These are phyloP conservation scores for Monilinia fructicola DNA, from an alignment of 2,329 filamentous ascomycete genomes.

Conservation along the genomic window DNA sequence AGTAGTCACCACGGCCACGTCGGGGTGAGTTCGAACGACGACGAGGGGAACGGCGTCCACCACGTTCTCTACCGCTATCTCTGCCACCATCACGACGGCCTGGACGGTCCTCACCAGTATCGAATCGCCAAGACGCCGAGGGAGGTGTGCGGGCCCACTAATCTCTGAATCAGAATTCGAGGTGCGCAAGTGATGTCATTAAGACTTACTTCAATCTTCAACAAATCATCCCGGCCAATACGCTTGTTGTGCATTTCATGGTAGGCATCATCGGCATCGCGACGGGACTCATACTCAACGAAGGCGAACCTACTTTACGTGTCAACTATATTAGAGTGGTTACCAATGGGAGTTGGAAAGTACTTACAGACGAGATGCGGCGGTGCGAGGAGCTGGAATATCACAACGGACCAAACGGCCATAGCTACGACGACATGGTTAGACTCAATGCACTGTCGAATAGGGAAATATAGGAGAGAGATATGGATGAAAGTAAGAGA, in stretches of 20 bases:
- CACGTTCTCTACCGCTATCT: constrained; percentile 28
- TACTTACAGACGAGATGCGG: constrained; percentile 91
- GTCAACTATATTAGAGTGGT: constrained; percentile 41
- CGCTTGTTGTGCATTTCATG: constrained; percentile 99
- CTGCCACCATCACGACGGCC: constrained; percentile 48
- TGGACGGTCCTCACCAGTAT: constrained; percentile 77
- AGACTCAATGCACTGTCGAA: constrained; percentile 30
- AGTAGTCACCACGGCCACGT: constrained; percentile 72
- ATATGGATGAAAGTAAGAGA: constrained; percentile 33
- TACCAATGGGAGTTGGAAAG: constrained; percentile 29
- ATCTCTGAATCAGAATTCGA: constrained; percentile 19
- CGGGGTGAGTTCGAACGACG: constrained; percentile 77
- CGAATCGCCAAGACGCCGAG: constrained; percentile 97
- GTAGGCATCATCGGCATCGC: constrained; percentile 97
- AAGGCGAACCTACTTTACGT: constrained; percentile 76
- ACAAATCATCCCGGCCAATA: constrained; percentile 80
- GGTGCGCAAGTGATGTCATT: constrained; percentile 1
- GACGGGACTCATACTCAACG: constrained; percentile 97
- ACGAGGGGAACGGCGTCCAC: constrained; percentile 58
- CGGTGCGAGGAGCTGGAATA: constrained; percentile 92
- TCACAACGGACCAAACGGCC: constrained; percentile 97
- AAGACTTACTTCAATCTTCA: constrained; percentile 89
- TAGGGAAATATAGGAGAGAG: constrained; percentile 32
- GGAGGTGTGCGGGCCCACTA: constrained; percentile 98
- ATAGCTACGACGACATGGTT: constrained; percentile 62